phyloP scores from a whole-genome alignment of 139 green algal species.

The Tetradesmus lagerheimii region DNA sequence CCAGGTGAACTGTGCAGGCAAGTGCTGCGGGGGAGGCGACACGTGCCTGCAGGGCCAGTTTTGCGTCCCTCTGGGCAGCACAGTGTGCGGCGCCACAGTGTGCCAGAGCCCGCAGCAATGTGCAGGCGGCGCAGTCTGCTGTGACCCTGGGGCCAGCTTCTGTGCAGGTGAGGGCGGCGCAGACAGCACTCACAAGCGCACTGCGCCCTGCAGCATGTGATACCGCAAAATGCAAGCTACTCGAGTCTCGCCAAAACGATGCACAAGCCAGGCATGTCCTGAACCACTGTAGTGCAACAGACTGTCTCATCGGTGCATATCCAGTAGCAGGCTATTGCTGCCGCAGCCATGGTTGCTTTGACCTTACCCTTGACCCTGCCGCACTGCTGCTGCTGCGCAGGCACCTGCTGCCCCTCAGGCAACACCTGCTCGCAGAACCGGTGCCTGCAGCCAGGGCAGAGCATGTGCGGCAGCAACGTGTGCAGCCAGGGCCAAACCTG shows the following conservation, averaged over 20 bases:
- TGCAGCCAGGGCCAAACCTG: conserved; percentile 36
- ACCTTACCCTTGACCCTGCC: not conserved
- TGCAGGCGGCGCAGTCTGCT: conserved; percentile 27
- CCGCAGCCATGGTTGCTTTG: not conserved
- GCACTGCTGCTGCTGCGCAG: conserved; percentile 9
- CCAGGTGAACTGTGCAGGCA: not conserved
- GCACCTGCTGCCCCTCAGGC: not conserved
- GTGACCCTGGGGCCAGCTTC: conserved; percentile 23
- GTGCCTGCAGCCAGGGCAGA: not conserved
- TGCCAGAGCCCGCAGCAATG: conserved; percentile 26
- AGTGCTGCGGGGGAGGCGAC: conserved; percentile 4
- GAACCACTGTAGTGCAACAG: no score
- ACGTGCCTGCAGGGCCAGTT: conserved; percentile 17
- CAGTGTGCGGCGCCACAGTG: not conserved
- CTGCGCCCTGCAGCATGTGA: no score
- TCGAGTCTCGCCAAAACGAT: no score
- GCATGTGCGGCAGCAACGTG: conserved; percentile 8
- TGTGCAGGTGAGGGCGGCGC: not conserved
- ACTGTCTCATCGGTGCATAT: no score
- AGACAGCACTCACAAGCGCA: no score
- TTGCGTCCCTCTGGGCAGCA: conserved; percentile 34
- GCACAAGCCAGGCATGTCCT: no score
- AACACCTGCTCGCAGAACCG: conserved; percentile 1
- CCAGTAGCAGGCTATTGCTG: not conserved
- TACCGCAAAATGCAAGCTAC: no score